Evolutionary conservation across 2,329 filamentous ascomycete genomes (phyloP), one percentile per base, ranked within the genome.

Genomic region (Cordyceps cicadae): DNA sequence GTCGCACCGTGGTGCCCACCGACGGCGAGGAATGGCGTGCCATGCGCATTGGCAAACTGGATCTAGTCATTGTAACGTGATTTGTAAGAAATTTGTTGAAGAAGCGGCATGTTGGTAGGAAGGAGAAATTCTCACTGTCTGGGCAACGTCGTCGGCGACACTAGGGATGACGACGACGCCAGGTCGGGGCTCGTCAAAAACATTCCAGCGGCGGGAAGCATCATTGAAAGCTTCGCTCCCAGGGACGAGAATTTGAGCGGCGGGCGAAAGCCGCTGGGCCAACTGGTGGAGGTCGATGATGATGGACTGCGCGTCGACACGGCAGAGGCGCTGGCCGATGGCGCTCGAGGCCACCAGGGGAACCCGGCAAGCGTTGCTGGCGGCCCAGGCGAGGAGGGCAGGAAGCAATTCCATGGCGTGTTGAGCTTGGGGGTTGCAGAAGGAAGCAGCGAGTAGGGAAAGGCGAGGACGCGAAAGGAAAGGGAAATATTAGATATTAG

Each of bases 1-100:
- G 80, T 72, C 3, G 77, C 71, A 3, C 81, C 82, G 61, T 85
- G 82, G 2, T 72, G 75, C 15, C 79, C 79, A 65, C 80, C 82
- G 66, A 74, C 77, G 0, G 80, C 76, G 2, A 85, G 75, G 63
- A 85, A 82, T 0, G 81, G 79, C 2, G 82, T 61, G 1, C 72
- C 65, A 51, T 75, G 69, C 43, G 72, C 65, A 64, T 78, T 80
- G 48, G 81, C 81, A 62, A 73, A 83, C 54, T 69, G 70, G 32
- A 73, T 66, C 70, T 70, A 37, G 15, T 32, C 2, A 45, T 29
- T 11, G 34, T 29, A 3, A 9, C n/a, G 8, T 14, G 12, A 1
- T 39, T 1, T 37, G 53, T 21, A 54, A 15, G 14, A 26, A 7
- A 4, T 3, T n/a, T 15, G 1, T 29, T 29, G 3, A 29, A 29